Base-by-base conservation (phyloP, 2,329 filamentous ascomycete genomes). In the Podosphaera fusca region DNA sequence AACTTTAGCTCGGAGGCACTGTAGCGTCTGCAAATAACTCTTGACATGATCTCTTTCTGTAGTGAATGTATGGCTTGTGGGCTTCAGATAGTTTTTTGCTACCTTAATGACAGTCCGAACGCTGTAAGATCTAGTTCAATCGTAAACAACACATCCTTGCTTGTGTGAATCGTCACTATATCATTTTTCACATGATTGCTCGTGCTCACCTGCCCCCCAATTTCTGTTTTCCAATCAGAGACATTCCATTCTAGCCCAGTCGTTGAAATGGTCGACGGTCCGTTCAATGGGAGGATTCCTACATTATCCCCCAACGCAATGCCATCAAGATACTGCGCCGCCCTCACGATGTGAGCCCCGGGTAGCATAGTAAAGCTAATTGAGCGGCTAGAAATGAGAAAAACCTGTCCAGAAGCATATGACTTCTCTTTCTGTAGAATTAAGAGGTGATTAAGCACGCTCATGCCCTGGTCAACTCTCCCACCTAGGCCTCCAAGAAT, bases 201-300 rank as follows among this genome's bases (percentile, higher is more conserved):
- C 58, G 86, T 90, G 67, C 85, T 89, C 59, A 90, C 66, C 62
- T 77, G 75, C 0, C 80, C 82, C 6, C 85, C 84, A 66, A 92
- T 84, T 64, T 78, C 74, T 0, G 85, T 95, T 61, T 77, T 71
- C 88, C 90, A 95, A 59, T 87, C 73, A 59, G 74, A 67, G 1
- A 98, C 85, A 69, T 98, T 88, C 92, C 92, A 98, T 67, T 94
- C 82, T 29, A 96, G 72, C 0, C 92, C 92, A 12, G 73, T 71
- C 0, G 87, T 94, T 6, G 80, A 83, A 63, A 98, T 87, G n/a
- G 75, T 69, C 52, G 85, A 83, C 2, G 82, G 79, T n/a, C 82
- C 85, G 57, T 81, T 84, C 30, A 96, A 71, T 0, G 92, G 92
- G 45, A 98, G 73, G 60, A 98, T 85, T 8, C 92, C 92, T 35